Base-by-base conservation (phyloP, 495 filamentous ascomycete species). In the Podospora sp. region DNA sequence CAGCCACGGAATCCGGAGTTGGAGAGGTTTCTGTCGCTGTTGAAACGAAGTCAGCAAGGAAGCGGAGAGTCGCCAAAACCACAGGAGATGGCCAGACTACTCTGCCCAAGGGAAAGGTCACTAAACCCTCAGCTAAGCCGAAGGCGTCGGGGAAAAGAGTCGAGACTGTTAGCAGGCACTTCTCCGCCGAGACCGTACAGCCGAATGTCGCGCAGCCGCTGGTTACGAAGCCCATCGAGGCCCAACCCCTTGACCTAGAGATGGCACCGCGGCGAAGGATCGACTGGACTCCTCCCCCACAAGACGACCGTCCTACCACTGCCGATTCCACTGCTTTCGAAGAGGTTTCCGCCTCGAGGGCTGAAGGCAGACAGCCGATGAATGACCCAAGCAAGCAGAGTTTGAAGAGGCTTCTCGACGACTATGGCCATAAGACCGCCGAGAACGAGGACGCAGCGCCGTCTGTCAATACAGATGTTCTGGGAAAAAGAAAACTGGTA, bases 261-360 rank as follows among this genome's bases (percentile, higher is more conserved):
- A 76, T 79, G 53, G 88, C 87, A 3, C 73, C 85, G 4, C 77
- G 70, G 26, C 78, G 87, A 60, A 79, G 84, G 61, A 71, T 72
- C 11, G 77, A 85, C 67, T 91, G 88, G 89, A 90, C 88, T 6
- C 84, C 84, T 16, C 87, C 87, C 0, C 75, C 75, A 0, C 76
- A 75, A 21, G 35, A 50, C 11, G 1, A 1, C 40, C 20, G 72
- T 77, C 55, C 68, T n/a, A 36, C 67, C 25, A 65, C 59, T 3
- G 65, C 51, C 1, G 69, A 73, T 29, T 75, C 77, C 7, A 78
- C 78, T 0, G 70, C 77, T 29, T 46, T 63, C 20, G 66, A 69
- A 51, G 77, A 76, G 53, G 16, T 76, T 6, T 11, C 40, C 1
- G 49, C 66, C 16, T 77, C 80, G 1, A 70, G 73, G 1, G 18